Evolutionary conservation across 805 yeast species (phyloP).

Genomic region (Tetrapisispora fleetii): DNA sequence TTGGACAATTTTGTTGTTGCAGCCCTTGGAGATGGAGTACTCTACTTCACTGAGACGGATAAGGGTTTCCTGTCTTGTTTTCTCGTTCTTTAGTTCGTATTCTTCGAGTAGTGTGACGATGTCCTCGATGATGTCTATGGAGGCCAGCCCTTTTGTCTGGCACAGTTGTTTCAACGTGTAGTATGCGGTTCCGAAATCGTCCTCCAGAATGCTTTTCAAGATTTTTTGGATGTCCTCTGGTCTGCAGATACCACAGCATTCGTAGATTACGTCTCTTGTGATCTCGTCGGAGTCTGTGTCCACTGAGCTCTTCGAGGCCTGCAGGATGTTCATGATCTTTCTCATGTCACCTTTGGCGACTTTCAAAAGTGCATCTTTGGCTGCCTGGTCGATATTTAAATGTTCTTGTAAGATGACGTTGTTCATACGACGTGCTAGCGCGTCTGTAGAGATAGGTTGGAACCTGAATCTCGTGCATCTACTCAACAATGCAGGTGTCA

Average conservation of each 20-base stretch:
- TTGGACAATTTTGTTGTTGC: constrained; percentile 80
- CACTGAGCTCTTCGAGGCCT: constrained; percentile 80
- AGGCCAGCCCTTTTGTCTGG: constrained; percentile 71
- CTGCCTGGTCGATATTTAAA: constrained; percentile 47
- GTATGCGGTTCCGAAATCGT: constrained; percentile 78
- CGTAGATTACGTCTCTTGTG: constrained; percentile 69
- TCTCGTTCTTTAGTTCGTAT: constrained; percentile 50
- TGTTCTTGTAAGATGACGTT: constrained; percentile 63
- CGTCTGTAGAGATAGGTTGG: constrained; percentile 61
- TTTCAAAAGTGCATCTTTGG: constrained; percentile 53
- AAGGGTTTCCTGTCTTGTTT: constrained; percentile 53
- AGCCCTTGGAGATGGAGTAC: constrained; percentile 85
- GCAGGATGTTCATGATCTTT: constrained; percentile 83
- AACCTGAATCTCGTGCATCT: constrained; percentile 94
- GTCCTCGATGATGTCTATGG: constrained; percentile 74
- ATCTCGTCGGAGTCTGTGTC: constrained; percentile 41
- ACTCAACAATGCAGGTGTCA: constrained; percentile 88
- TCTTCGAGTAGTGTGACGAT: constrained; percentile 59
- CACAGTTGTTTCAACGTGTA: constrained; percentile 58
- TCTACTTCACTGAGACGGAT: constrained; percentile 78
- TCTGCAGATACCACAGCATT: constrained; percentile 92
- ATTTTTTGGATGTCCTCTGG: constrained; percentile 75
- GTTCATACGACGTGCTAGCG: constrained; percentile 58
- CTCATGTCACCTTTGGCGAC: constrained; percentile 96
- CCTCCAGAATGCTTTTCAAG: constrained; percentile 66